These are phyloP conservation scores for Lophiotrema nucula DNA, from an alignment of 495 filamentous ascomycete species.

Conservation along the genomic window DNA sequence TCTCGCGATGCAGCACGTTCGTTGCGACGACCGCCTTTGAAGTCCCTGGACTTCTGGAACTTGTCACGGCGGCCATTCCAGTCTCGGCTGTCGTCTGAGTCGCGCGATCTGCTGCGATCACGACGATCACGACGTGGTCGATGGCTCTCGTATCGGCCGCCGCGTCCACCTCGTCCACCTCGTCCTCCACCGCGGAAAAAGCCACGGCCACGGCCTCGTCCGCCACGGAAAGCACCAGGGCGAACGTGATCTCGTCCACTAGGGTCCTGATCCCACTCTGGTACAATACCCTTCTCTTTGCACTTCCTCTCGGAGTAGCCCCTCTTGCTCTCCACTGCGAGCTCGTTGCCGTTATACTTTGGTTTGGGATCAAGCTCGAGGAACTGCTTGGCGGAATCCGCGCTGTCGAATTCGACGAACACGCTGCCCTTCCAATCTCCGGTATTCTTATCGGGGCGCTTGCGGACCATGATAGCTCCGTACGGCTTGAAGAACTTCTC, in stretches of 20 bases:
- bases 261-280: conserved; percentile 61
- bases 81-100: conserved; percentile 16
- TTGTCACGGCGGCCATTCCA: conserved; percentile 26
- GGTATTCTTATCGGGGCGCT: conserved; percentile 58
- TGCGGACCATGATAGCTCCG: conserved; percentile 78
- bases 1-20: neutral
- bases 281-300: conserved; percentile 58
- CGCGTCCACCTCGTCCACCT: conserved; percentile 35
- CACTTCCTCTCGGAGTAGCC: conserved; percentile 81
- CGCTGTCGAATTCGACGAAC: conserved; percentile 83
- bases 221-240: neutral
- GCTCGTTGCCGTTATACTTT: conserved; percentile 68
- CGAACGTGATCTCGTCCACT: too few species aligned
- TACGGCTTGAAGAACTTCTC: conserved; percentile 85
- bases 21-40: neutral
- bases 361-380: conserved; percentile 76
- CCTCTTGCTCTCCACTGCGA: conserved; percentile 79
- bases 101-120: conserved; percentile 29
- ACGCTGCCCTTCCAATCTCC: conserved; percentile 82
- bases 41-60: conserved; percentile 15
- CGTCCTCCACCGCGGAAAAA: conserved; percentile 18
- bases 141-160: conserved; percentile 33
- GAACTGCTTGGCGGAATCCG: conserved; percentile 74
- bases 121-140: conserved; percentile 19
- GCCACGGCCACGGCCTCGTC: neutral